Evolutionary conservation across 208 protist species (phyloP), one percentile per base, ranked within the genome.

Genomic region (Endotrypanum monterogeii): DNA sequence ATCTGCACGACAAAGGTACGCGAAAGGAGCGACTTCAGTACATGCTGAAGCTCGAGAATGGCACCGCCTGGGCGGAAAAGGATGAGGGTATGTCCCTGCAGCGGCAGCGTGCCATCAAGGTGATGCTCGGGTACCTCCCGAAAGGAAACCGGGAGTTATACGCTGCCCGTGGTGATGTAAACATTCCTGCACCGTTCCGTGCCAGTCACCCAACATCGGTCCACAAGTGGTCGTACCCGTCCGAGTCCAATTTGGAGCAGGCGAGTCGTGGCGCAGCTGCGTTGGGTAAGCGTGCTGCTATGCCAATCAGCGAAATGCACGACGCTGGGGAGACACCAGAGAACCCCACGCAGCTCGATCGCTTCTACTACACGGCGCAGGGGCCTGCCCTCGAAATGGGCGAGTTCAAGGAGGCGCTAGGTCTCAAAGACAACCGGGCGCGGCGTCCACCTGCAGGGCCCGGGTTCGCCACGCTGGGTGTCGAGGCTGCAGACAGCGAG

Each of bases 271-370:
- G 89, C 52, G 88, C 92, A 37, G 89, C 89, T 8, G 83, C 82
- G n/a, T 73, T 96, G 35, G 92, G 89, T 54, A 93, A 94, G 81
- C 88, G 92, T 18, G 87, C 87, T n/a, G 48, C 77, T 58, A 94
- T 96, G 89, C 73, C 79, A 55, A 89, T 96, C 73, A 96, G 89
- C 60, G 90, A 94, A 35, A 96, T 96, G 92, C 92, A 96, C 76
- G 92, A 94, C 75, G 58, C 67, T n/a, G 86, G 86, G 67, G 92
- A 96, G 68, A 94, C 89, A 18, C 73, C 86, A 2, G 92, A 94
- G 67, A 92, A 92, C 71, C 86, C 89, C n/a, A 89, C 85, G 23
- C 83, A 85, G 69, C 82, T 96, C 25, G 89, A 94, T 57, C 89
- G 87, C 51, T 94, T 94, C 80, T 96, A 94, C 79, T 96, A 96